phyloP scores from a whole-genome alignment of 495 filamentous ascomycete genomes.

The Aspergillus taichungensis region DNA sequence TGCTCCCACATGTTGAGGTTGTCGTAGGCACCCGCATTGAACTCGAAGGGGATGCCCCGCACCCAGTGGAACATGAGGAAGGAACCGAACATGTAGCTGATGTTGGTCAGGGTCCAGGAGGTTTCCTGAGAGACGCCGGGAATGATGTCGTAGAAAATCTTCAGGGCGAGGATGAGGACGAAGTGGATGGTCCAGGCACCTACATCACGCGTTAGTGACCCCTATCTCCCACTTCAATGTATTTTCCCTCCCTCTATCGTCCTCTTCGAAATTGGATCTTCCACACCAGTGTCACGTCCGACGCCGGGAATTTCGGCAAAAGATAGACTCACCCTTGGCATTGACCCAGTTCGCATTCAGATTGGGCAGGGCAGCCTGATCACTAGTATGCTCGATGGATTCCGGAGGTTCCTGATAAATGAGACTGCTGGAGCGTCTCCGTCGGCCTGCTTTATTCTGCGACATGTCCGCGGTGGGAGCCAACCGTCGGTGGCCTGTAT shows the following conservation, averaged over 20 bases:
- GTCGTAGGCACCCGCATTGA: constrained; percentile 98
- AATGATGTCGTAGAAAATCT: constrained; percentile 93
- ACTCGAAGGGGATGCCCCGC: constrained; percentile 95
- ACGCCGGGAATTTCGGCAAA: background rate
- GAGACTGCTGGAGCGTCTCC: constrained; percentile 89
- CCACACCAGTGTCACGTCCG: constrained; percentile 1
- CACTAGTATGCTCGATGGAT: constrained; percentile 89
- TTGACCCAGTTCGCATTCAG: constrained; percentile 98
- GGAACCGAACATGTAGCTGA: constrained; percentile 96
- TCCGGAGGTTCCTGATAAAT: constrained; percentile 93
- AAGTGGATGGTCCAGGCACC: constrained; percentile 97
- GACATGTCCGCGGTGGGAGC: constrained; percentile 47
- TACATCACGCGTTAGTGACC: constrained; percentile 1
- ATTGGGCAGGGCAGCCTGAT: constrained; percentile 90
- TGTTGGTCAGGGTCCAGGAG: constrained; percentile 97
- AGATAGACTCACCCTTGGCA: constrained; percentile 69
- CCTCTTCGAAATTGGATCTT: background rate
- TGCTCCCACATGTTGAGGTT: constrained; percentile 99
- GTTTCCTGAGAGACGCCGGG: constrained; percentile 93
- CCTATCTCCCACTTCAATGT: too few relatives aligned
- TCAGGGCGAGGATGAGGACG: constrained; percentile 78
- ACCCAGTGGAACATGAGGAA: constrained; percentile 99
- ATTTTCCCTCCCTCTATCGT: too few relatives aligned
- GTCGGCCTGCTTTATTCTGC: constrained; percentile 55
- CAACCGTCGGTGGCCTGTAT: constrained; percentile 48